Conservation (phyloP, 2,329 filamentous ascomycete genomes). For the Sclerotinia glacialis region DNA sequence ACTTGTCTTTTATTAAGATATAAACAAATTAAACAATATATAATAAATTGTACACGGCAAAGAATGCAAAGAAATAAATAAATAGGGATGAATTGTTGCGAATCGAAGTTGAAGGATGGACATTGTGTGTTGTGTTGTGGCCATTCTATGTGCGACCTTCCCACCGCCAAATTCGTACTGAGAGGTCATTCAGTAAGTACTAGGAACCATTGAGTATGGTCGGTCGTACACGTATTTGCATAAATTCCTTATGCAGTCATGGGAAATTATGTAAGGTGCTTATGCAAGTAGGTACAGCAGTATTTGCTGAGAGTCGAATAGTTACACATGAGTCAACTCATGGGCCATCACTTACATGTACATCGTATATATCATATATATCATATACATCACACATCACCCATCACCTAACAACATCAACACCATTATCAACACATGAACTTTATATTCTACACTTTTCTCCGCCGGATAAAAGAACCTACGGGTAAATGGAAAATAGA, state of each 20-base stretch:
- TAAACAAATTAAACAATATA: constrained; percentile 19
- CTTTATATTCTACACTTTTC: background rate
- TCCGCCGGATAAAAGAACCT: background rate
- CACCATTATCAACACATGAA: background rate
- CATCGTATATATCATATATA: too few species aligned
- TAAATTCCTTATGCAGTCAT: background rate
- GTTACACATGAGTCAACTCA: background rate
- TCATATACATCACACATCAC: too few species aligned
- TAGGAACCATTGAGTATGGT: constrained; percentile 4
- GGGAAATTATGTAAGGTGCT: background rate
- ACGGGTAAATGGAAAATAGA: background rate
- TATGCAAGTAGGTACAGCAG: too few species aligned
- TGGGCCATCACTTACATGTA: background rate
- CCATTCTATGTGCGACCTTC: constrained; percentile 12
- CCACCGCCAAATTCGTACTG: background rate
- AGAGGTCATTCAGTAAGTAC: constrained; percentile 1
- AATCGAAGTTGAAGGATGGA: constrained; percentile 16
- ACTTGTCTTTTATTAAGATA: background rate
- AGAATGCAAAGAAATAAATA: constrained; percentile 9
- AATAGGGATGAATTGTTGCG: constrained; percentile 4
- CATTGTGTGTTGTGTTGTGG: constrained; percentile 6
- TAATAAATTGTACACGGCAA: constrained; percentile 15
- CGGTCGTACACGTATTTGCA: background rate
- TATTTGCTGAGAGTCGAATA: too few species aligned
- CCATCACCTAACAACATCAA: background rate